Conservation (phyloP, 2,329 filamentous ascomycete genomes). For the Colletotrichum eremochloae region DNA sequence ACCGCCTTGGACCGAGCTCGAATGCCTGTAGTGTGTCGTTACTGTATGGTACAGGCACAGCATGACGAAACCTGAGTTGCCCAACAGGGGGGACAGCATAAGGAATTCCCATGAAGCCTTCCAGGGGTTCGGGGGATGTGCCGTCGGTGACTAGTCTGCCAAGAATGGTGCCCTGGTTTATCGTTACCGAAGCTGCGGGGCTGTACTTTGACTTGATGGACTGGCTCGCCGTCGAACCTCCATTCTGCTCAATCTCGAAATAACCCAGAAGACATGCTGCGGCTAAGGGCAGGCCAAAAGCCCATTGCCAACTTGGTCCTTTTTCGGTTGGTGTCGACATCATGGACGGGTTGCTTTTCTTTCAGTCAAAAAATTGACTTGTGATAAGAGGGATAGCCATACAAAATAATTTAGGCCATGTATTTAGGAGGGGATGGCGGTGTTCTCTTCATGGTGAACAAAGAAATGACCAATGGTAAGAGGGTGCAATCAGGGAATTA, state of each 20-base stretch:
- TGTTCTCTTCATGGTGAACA: neutral
- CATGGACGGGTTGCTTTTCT: neutral
- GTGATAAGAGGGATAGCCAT: neutral
- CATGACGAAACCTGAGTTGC: constrained; percentile 57
- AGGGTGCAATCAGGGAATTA: too few species aligned
- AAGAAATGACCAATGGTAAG: neutral
- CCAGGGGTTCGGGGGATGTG: constrained; percentile 49
- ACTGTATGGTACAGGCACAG: constrained; percentile 48
- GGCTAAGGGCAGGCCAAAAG: neutral
- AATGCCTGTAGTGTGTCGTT: constrained; percentile 47
- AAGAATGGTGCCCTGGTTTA: constrained; percentile 50
- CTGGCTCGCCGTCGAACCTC: too few species aligned
- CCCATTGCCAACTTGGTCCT: neutral
- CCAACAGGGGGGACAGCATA: constrained; percentile 61
- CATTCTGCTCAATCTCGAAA: neutral
- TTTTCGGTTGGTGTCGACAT: neutral
- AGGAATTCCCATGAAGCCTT: constrained; percentile 61
- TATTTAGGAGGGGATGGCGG: neutral
- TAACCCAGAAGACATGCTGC: neutral
- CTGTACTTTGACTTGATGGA: too few species aligned
- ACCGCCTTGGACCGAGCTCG: constrained; percentile 44
- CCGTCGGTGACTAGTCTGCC: constrained; percentile 50
- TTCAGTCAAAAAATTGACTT: neutral
- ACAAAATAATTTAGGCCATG: too few species aligned
- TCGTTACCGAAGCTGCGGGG: constrained; percentile 43